A percentile compares a stretch with the other conserved stretches of the same genome.
phyloP scores from a whole-genome alignment of 148 eudicot species.

The Rhododendron williamsianum region DNA sequence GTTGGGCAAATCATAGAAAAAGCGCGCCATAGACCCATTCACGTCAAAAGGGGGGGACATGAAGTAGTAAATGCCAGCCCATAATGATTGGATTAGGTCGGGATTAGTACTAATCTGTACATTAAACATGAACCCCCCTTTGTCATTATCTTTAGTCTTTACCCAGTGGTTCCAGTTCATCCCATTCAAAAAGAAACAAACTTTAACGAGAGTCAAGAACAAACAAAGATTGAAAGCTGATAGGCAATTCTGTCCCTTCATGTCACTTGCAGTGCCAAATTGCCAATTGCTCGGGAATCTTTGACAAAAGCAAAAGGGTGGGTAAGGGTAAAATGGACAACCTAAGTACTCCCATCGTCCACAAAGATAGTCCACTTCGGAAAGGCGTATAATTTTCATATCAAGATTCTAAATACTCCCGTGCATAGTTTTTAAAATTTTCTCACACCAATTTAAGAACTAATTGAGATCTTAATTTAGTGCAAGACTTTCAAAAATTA shows the following conservation, averaged over 20 bases:
- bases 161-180: not conserved
- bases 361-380: too few relatives aligned
- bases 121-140: not conserved
- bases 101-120: not conserved
- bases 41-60: not conserved
- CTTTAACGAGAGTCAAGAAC: not conserved
- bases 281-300: not conserved
- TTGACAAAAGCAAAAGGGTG: not conserved
- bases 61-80: slow-evolving; percentile 2
- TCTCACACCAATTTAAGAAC: too few relatives aligned
- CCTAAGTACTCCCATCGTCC: not conserved
- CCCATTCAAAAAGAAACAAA: not conserved
- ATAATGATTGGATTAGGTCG: slow-evolving; percentile 3
- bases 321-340: not conserved
- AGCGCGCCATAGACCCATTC: not conserved
- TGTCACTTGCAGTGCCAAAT: not conserved
- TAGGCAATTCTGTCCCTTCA: not conserved
- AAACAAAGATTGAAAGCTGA: not conserved
- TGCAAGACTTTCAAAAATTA: too few relatives aligned
- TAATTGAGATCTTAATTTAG: too few relatives aligned
- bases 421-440: too few relatives aligned
- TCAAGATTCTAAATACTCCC: too few relatives aligned
- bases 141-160: not conserved
- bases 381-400: too few relatives aligned
- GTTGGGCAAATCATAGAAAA: not conserved